phyloP scores from a whole-genome alignment of 495 filamentous ascomycete species.

The Podospora didyma region DNA sequence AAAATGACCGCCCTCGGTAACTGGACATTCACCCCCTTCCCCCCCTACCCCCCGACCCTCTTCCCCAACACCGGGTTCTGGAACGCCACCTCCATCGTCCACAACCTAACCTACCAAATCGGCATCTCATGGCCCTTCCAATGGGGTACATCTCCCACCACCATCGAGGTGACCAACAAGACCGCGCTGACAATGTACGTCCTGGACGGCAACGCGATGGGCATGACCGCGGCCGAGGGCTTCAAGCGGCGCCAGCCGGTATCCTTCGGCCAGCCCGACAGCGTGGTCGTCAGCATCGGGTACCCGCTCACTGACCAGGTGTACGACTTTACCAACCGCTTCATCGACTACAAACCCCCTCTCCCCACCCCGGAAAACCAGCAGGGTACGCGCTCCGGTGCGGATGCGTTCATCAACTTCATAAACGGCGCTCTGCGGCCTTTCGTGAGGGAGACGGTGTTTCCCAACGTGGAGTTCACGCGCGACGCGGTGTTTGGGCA shows the following conservation, averaged over 20 bases:
- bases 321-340: slow-evolving; percentile 12
- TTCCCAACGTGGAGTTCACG: slow-evolving; percentile 15
- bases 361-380: neutral
- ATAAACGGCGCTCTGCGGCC: slow-evolving; percentile 13
- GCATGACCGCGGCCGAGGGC: slow-evolving; percentile 18
- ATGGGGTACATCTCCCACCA: slow-evolving; percentile 7
- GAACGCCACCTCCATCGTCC: slow-evolving; percentile 11
- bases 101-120: slow-evolving; percentile 18
- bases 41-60: slow-evolving; percentile 15
- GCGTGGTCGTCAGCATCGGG: slow-evolving; percentile 22
- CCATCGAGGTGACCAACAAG: neutral
- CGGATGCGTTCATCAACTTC: slow-evolving; percentile 15
- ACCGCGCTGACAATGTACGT: slow-evolving; percentile 19
- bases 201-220: slow-evolving; percentile 26
- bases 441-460: slow-evolving; percentile 12
- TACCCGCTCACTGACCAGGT: slow-evolving; percentile 23
- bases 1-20: slow-evolving; percentile 7
- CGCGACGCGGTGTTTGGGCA: slow-evolving; percentile 21
- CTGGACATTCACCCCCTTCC: slow-evolving; percentile 18
- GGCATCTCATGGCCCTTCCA: slow-evolving; percentile 16
- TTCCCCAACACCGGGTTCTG: slow-evolving; percentile 15
- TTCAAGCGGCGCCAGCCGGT: slow-evolving; percentile 19
- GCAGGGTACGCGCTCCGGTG: slow-evolving; percentile 1
- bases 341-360: slow-evolving; percentile 15
- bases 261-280: slow-evolving; percentile 13